Base-by-base conservation (phyloP, 345 rosid genomes). In the Citrus australasica region DNA sequence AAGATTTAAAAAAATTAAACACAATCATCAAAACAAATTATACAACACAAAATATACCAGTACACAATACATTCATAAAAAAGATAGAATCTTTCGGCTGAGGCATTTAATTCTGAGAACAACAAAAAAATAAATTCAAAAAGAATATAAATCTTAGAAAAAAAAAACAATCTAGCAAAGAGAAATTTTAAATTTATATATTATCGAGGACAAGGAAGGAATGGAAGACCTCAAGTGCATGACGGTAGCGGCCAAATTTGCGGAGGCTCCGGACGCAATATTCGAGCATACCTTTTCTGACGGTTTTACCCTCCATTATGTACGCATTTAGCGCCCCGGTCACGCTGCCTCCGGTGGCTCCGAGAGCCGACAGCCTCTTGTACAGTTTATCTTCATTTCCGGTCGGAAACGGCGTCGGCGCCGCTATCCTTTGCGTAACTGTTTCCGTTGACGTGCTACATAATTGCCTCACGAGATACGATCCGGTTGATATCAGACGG, bases 141-240 rank as follows among this genome's bases (percentile, higher is more conserved):
- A 42, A 42, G 51, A 42, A 42, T 42, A 42, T 3, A 10, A 42
- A 42, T 42, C 16, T 42, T 42, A 42, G 51, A 3, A 10, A 13
- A 13, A 13, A 13, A 11, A 11, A 13, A 13, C 4, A 9, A 42
- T 40, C 13, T 40, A 71, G 71, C 30, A 40, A 21, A 22, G 69
- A 7, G 62, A 58, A 11, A 32, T 9, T 21, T 21, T 42, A 42
- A 42, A 42, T 42, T 42, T 10, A 42, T 13, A 67, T 37, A 10
- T 67, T 67, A 38, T 64, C 14, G 16, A 46, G 51, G 51, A 42
- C 33, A 74, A 28, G 28, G 8, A n/a, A 13, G 25, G 63, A 11
- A 17, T 14, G 59, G 22, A 63, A 58, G 67, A 93, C 98, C 95
- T 94, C 88, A 68, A 90, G 90, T 40, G 93, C 93, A 40, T 87